A percentile compares a stretch with the other conserved stretches of the same genome.
phyloP scores from a whole-genome alignment of 192 early-diverging fungal species.

The Backusella morwellensis region DNA sequence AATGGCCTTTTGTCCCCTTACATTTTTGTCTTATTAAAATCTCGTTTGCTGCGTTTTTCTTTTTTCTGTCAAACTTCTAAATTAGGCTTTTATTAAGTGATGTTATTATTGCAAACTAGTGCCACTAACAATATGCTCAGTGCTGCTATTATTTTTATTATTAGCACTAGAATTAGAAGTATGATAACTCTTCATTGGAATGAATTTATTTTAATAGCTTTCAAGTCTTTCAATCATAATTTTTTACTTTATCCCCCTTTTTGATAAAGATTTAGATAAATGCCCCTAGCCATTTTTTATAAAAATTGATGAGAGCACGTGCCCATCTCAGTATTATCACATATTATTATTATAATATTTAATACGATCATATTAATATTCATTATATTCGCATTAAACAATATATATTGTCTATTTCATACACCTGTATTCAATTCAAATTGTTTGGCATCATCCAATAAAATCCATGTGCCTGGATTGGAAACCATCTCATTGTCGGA shows the following conservation, averaged over 20 bases:
- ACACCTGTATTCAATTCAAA: not conserved
- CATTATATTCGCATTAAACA: too few species aligned
- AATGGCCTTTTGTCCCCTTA: not conserved
- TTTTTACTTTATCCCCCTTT: conserved; percentile 1
- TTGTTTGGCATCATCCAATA: not conserved
- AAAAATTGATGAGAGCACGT: not conserved
- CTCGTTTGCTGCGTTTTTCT: not conserved
- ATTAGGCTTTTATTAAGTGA: not conserved
- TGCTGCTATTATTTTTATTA: not conserved
- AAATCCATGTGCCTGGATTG: not conserved
- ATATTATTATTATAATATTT: not conserved
- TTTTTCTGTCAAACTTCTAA: conserved; percentile 8
- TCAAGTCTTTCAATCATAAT: not conserved
- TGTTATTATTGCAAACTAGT: not conserved
- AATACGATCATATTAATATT: not conserved
- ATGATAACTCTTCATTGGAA: not conserved
- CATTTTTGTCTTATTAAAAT: conserved; percentile 2
- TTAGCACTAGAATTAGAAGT: not conserved
- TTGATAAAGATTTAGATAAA: not conserved
- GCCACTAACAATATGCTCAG: not conserved
- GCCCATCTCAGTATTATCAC: not conserved
- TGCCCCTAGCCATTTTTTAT: not conserved
- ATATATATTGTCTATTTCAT: not conserved
- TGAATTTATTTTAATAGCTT: not conserved
- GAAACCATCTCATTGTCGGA: not conserved